Conservation (phyloP, 805 yeast genomes). For the Wickerhamomyces subpelliculosus region DNA sequence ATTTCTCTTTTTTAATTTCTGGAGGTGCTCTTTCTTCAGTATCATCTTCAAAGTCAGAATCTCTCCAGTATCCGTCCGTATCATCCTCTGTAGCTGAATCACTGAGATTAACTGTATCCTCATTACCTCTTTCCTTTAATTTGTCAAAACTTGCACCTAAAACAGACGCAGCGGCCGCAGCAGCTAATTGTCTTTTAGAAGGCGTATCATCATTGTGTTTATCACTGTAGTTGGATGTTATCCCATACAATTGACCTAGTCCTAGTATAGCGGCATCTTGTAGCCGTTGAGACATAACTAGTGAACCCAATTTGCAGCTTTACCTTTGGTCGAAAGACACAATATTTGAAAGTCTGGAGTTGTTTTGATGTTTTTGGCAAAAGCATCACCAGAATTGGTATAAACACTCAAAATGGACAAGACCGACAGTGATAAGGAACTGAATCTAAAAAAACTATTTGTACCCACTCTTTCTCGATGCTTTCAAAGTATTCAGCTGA, state of each 20-base stretch:
- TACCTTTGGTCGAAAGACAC: too few species aligned
- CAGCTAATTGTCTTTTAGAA: slow-evolving; percentile 21
- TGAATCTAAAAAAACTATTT: too few species aligned
- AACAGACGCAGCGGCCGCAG: slow-evolving; percentile 38
- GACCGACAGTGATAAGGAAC: too few species aligned
- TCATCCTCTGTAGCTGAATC: slow-evolving; percentile 18
- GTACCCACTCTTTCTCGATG: too few species aligned
- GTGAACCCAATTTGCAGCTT: neutral
- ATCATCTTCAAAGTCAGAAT: slow-evolving; percentile 19
- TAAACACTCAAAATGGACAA: too few species aligned
- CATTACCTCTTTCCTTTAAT: slow-evolving; percentile 13
- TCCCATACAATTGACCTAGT: slow-evolving; percentile 1
- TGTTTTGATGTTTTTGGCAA: too few species aligned
- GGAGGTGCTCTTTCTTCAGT: slow-evolving; percentile 2
- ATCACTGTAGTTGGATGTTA: slow-evolving; percentile 1
- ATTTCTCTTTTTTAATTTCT: slow-evolving; percentile 1
- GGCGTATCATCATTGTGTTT: slow-evolving; percentile 9
- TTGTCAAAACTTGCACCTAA: slow-evolving; percentile 39
- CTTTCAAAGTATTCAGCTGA: too few species aligned
- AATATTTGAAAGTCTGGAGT: too few species aligned
- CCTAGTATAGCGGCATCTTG: slow-evolving; percentile 1
- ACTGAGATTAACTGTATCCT: slow-evolving; percentile 5
- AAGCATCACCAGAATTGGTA: too few species aligned
- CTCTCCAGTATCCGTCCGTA: slow-evolving; percentile 20
- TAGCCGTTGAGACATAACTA: neutral